Evolutionary conservation across 176 grass and related monocot species (phyloP), one percentile per base, ranked within the genome.

Genomic region (Oryza glaberrima): DNA sequence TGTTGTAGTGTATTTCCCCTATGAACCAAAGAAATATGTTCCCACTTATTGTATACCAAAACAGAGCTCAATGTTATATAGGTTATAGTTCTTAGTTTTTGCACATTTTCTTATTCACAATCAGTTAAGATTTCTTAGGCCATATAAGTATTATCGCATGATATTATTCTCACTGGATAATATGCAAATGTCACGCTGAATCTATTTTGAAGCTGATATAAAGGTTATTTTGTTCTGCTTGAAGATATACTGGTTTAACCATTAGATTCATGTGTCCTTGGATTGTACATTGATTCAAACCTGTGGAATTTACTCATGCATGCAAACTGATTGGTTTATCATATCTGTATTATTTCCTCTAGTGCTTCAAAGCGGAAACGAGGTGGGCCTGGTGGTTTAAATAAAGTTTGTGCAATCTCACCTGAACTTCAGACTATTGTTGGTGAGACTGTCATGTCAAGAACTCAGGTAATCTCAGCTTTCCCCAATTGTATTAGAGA

Each of bases 321-420:
- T n/a, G 11, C 47, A 34, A 73, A 67, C 79, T 26, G 61, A 86
- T 75, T 34, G 13, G 41, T 77, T 63, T 63, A 67, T 58, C 70
- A 46, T 73, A 44, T 81, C 4, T 77, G 36, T 35, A 51, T 85
- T 73, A 82, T 74, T 58, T 77, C 38, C 82, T 74, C 68, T 70
- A 75, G 90, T 82, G 86, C 65, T 58, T 69, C 82, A 47, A 99
- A 99, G 85, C 44, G 93, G 72, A 99, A 94, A 78, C 92, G 91
- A 91, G 91, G 93, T 76, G 96, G 96, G 9, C 88, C 96, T 83
- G 96, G 96, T 67, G 96, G 96, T 69, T 80, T 99, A 68, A 99
- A 96, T 70, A 99, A 99, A 92, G 77, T 99, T 36, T 99, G 96
- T 69, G 96, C 93, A 68, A 84, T 99, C 92, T 99, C 96, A 80